Conservation (phyloP, 2,329 filamentous ascomycete species). For the Neurospora crassa region DNA sequence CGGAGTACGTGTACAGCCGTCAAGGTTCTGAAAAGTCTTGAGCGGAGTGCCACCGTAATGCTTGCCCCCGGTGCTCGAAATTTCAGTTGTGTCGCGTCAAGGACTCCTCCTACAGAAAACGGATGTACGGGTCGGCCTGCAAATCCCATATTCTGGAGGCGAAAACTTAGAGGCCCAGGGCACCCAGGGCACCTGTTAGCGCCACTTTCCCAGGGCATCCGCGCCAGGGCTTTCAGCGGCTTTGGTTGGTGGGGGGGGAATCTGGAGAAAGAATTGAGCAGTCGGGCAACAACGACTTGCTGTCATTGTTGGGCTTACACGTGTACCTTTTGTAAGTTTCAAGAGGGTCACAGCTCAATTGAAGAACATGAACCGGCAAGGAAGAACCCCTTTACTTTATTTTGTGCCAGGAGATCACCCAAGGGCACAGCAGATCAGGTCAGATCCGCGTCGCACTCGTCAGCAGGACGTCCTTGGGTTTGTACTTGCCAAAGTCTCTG, state of each 20-base stretch:
- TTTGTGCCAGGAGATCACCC: not conserved
- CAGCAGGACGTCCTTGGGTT: not conserved
- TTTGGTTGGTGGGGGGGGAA: not conserved
- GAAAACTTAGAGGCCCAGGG: not conserved
- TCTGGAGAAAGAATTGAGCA: not conserved
- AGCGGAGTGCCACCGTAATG: not conserved
- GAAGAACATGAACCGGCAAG: not conserved
- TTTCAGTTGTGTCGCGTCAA: not conserved
- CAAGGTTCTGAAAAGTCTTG: not conserved
- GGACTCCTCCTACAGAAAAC: not conserved
- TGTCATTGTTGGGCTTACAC: not conserved
- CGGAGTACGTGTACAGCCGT: no score
- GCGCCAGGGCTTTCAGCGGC: not conserved
- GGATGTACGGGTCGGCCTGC: rapidly evolving
- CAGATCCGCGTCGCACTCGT: not conserved
- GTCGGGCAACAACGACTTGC: not conserved
- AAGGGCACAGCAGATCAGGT: not conserved
- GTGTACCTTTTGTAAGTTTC: not conserved
- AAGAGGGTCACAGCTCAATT: not conserved
- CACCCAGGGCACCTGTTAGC: not conserved
- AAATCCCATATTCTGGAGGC: not conserved
- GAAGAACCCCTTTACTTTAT: not conserved
- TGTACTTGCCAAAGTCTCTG: not conserved
- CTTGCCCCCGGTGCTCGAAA: not conserved
- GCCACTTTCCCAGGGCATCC: not conserved